Base-by-base conservation (phyloP, 495 filamentous ascomycete species). In the Rostrohypoxylon terebratum region DNA sequence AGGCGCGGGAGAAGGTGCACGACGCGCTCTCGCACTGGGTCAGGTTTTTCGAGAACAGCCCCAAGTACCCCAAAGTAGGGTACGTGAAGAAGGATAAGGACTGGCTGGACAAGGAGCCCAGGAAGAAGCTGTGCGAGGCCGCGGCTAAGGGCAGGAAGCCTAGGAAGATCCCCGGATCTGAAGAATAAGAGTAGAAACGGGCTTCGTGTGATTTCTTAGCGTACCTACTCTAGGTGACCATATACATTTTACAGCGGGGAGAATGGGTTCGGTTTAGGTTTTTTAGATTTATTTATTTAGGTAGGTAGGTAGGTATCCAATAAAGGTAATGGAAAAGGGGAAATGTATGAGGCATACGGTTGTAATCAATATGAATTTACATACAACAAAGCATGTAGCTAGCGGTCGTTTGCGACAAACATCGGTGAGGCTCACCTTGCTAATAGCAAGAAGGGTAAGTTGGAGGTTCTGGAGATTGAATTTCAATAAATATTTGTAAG, bases 61-160 rank as follows among this genome's bases (percentile, higher is more conserved):
- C 88, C 75, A 92, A 88, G 83, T 96, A 96, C 81, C 86, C 87
- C 69, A 85, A 87, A 79, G 90, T 93, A 21, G 93, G 93, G 6
- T 86, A 81, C 75, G 87, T 96, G 4, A 82, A 81, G 77, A 66
- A 77, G 48, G 78, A 81, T 0, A 68, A 79, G 67, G 79, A 80
- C 16, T 88, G 85, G 86, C 77, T 83, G 50, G 81, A 78, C 1
- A 83, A 76, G 60, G 82, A 84, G 76, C 81, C 81, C 4, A 31
- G 51, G 72, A 74, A 77, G 69, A 61, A 71, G 69, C 60, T 88
- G 64, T 88, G 86, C 71, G 78, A 83, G 68, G 47, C 66, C 16
- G 86, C 86, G 9, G 73, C 77, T 34, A 80, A 84, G 73, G 72
- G 74, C 6, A 72, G 86, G 73, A 77, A 77, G 66, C 80, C 69